phyloP scores from a whole-genome alignment of 176 grass and related monocot species.

The Musa acuminata region DNA sequence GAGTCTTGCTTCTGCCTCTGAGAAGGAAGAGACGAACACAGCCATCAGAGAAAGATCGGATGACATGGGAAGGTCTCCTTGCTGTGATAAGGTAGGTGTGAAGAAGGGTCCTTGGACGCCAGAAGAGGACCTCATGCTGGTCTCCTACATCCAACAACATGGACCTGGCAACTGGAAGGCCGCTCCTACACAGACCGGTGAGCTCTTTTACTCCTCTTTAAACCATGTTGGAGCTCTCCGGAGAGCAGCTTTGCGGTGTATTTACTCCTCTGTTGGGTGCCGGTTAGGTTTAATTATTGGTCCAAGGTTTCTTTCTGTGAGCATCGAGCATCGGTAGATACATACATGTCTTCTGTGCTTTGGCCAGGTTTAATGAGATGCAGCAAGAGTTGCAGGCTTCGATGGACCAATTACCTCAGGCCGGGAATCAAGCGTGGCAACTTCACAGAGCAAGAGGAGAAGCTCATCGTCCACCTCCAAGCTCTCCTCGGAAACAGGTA shows the following conservation, averaged over 20 bases:
- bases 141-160: slow-evolving; percentile 3
- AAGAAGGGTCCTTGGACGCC: slow-evolving; percentile 11
- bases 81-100: neutral
- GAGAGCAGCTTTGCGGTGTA: no score
- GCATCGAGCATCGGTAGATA: no score
- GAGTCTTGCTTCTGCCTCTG: no score
- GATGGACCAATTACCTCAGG: slow-evolving; percentile 9
- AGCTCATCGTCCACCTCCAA: slow-evolving; percentile 7
- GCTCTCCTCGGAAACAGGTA: slow-evolving; percentile 12
- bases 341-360: no score
- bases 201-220: neutral
- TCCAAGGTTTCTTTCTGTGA: no score
- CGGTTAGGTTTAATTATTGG: no score
- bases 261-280: no score
- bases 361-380: slow-evolving; percentile 5
- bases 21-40: no score
- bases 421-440: slow-evolving; percentile 10
- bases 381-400: slow-evolving; percentile 5
- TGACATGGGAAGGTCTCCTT: neutral
- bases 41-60: neutral
- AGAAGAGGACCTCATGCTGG: slow-evolving; percentile 6
- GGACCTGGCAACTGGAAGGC: slow-evolving; percentile 10
- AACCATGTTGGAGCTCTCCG: no score
- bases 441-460: slow-evolving; percentile 6
- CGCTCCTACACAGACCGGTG: neutral